A percentile compares a stretch with the other conserved stretches of the same genome.
Evolutionary conservation across 768 basidiomycete species (phyloP).

Genomic region (Xanthoconium stramineum): DNA sequence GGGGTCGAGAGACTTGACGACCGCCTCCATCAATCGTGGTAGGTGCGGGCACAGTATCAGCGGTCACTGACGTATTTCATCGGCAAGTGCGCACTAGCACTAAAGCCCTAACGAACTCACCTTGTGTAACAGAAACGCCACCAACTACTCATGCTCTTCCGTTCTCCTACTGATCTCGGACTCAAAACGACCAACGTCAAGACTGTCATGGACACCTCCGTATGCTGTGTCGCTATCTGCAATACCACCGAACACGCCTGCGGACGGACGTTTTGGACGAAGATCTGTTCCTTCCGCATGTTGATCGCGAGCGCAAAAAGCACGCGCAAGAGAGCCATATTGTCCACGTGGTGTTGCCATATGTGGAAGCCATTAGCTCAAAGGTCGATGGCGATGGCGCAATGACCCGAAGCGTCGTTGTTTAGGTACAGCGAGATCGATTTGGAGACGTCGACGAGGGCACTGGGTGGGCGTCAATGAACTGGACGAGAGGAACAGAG

Average conservation of each 20-base stretch:
- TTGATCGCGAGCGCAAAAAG: slow-evolving; percentile 80
- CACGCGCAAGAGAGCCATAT: slow-evolving; percentile 81
- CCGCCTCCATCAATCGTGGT: slow-evolving; percentile 86
- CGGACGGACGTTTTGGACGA: slow-evolving; percentile 62
- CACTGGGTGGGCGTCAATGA: slow-evolving; percentile 38
- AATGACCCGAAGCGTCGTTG: slow-evolving; percentile 62
- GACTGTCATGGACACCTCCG: slow-evolving; percentile 92
- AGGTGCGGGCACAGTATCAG: slow-evolving; percentile 80
- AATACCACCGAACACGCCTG: slow-evolving; percentile 84
- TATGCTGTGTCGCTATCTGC: slow-evolving; percentile 78
- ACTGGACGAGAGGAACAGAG: neutral
- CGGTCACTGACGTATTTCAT: slow-evolving; percentile 55
- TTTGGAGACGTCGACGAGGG: slow-evolving; percentile 79
- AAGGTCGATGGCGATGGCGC: slow-evolving; percentile 80
- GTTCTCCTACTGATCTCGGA: slow-evolving; percentile 67
- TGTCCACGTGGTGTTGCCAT: slow-evolving; percentile 93
- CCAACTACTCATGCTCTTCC: slow-evolving; percentile 85
- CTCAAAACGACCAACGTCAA: slow-evolving; percentile 85
- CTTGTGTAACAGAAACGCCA: slow-evolving; percentile 92
- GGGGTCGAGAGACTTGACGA: slow-evolving; percentile 95
- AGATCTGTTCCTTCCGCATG: slow-evolving; percentile 65
- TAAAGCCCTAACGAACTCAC: slow-evolving; percentile 31
- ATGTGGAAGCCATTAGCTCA: slow-evolving; percentile 89
- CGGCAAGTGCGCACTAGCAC: neutral
- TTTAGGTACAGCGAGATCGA: slow-evolving; percentile 78